Percentiles rank a stretch among this genome's conserved stretches.
These are phyloP conservation scores for Blastobotrys capitulatus DNA, from an alignment of 1,139 yeast genomes.

Conservation along the genomic window DNA sequence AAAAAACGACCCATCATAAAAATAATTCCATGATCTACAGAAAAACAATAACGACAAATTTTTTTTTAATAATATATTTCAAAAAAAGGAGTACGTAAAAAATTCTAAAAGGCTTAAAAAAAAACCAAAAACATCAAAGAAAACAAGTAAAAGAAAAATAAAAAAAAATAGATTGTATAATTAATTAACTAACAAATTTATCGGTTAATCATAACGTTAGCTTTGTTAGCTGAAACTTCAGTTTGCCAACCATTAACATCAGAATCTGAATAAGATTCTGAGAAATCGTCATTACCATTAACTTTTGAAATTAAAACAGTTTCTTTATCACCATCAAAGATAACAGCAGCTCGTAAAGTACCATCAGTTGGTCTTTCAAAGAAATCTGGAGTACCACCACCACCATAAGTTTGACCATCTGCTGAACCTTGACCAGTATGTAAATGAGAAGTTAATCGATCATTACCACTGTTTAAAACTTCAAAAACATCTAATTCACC, in stretches of 20 bases:
- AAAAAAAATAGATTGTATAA: too few species aligned
- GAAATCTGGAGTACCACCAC: conserved; percentile 87
- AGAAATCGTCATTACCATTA: conserved; percentile 11
- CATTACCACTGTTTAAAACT: conserved; percentile 66
- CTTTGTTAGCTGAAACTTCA: not conserved
- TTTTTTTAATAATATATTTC: too few species aligned
- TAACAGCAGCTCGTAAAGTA: conserved; percentile 84
- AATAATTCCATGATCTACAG: too few species aligned
- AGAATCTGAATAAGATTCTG: conserved; percentile 3
- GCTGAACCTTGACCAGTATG: conserved; percentile 78
- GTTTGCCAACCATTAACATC: conserved; percentile 9
- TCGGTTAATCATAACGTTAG: conserved; percentile 2
- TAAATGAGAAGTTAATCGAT: conserved; percentile 70
- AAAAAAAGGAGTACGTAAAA: too few species aligned
- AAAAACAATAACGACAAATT: too few species aligned
- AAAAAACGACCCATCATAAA: too few species aligned
- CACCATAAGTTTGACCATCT: conserved; percentile 41
- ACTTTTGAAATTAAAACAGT: conserved; percentile 12
- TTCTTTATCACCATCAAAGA: conserved; percentile 45
- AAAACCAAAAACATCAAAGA: too few species aligned
- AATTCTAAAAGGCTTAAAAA: too few species aligned
- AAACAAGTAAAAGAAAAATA: too few species aligned
- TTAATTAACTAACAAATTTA: too few species aligned
- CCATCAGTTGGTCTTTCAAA: conserved; percentile 74
- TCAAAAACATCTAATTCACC: conserved; percentile 95